Conservation (phyloP, 306 rosid species). For the Castanea crenata region DNA sequence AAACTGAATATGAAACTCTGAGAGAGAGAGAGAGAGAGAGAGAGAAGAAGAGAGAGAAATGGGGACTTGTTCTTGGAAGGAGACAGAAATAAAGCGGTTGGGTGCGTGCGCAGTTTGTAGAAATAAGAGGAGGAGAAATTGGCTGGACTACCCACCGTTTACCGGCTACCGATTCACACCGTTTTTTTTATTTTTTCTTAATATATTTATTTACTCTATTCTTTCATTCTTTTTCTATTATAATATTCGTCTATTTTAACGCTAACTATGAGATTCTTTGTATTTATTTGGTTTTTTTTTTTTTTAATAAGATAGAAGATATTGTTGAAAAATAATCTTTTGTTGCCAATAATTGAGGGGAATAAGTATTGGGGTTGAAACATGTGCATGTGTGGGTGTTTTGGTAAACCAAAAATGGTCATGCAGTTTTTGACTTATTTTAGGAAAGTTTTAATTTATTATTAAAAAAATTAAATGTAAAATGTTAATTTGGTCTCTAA, state of each 20-base stretch:
- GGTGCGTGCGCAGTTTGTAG: slow-evolving; percentile 24
- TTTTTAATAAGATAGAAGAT: too few relatives aligned
- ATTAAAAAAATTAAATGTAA: too few relatives aligned
- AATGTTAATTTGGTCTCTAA: too few relatives aligned
- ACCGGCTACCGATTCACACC: slow-evolving; percentile 54
- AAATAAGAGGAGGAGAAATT: slow-evolving; percentile 47
- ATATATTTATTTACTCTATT: background rate
- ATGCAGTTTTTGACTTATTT: too few relatives aligned
- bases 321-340: too few relatives aligned
- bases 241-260: background rate
- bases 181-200: background rate
- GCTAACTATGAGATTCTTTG: too few relatives aligned
- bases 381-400: too few relatives aligned
- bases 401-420: too few relatives aligned
- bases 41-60: slow-evolving; percentile 3
- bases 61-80: slow-evolving; percentile 23
- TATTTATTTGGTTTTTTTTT: too few relatives aligned
- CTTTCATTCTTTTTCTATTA: background rate
- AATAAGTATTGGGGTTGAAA: too few relatives aligned
- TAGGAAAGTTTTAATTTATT: rapidly evolving
- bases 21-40: slow-evolving; percentile 16
- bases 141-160: slow-evolving; percentile 38
- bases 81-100: slow-evolving; percentile 54
- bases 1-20: slow-evolving; percentile 7
- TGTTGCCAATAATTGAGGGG: too few relatives aligned